Conservation (phyloP, 2,329 filamentous ascomycete species). For the Trichoderma sp. region DNA sequence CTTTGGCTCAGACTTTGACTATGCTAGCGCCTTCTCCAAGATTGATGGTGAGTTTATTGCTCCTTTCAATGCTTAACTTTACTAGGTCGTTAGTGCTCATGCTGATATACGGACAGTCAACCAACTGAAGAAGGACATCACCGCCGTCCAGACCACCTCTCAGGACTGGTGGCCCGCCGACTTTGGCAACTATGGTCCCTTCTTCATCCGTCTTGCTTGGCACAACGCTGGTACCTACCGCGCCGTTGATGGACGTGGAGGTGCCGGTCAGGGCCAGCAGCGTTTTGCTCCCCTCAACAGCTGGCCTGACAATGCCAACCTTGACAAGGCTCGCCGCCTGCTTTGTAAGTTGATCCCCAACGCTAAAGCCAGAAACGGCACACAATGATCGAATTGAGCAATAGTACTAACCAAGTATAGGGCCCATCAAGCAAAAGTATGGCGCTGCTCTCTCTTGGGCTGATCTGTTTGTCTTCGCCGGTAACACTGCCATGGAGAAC, state of each 20-base stretch:
- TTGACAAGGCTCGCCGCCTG: conserved; percentile 77
- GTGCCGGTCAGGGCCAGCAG: conserved; percentile 54
- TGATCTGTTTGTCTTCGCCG: conserved; percentile 66
- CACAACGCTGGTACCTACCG: conserved; percentile 77
- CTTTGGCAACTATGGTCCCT: conserved; percentile 75
- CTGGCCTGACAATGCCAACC: conserved; percentile 74
- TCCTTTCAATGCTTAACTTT: conserved; percentile 33
- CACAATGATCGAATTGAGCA: neutral
- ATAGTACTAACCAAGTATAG: neutral
- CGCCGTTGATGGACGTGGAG: conserved; percentile 69
- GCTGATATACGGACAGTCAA: conserved; percentile 29
- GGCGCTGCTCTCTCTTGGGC: conserved; percentile 79
- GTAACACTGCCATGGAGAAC: conserved; percentile 72
- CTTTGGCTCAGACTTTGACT: conserved; percentile 64
- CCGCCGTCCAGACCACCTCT: conserved; percentile 68
- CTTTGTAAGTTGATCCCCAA: conserved; percentile 46
- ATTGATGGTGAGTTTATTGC: conserved; percentile 51
- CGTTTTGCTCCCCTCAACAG: conserved; percentile 73
- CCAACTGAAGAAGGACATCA: conserved; percentile 69
- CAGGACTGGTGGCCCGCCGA: conserved; percentile 80
- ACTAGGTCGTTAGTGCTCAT: neutral
- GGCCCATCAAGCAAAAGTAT: conserved; percentile 80
- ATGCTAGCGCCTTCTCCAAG: conserved; percentile 67
- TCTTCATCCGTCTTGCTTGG: conserved; percentile 79
- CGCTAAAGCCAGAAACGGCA: neutral